Evolutionary conservation across 1,284 basidiomycete species (phyloP).

Genomic region (Leccinum fuscescens): DNA sequence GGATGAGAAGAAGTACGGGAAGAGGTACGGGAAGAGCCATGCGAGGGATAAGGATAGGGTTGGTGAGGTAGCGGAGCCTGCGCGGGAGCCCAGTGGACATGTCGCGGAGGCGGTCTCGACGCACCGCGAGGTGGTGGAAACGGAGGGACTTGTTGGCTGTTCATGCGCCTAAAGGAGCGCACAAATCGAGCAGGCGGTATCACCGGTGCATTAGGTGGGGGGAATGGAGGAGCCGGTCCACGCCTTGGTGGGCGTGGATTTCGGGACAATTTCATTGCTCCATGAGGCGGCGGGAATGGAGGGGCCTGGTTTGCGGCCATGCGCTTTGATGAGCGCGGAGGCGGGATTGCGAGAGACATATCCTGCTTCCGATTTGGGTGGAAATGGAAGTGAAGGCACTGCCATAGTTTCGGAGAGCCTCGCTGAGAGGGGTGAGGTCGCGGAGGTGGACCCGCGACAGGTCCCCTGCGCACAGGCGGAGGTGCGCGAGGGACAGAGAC

Average conservation of each 20-base stretch:
- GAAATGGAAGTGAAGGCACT: conserved; percentile 29
- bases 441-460: conserved; percentile 13
- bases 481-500: conserved; percentile 15
- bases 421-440: conserved; percentile 16
- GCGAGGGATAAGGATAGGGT: conserved; percentile 31
- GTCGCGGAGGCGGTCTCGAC: conserved; percentile 18
- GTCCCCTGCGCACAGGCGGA: conserved; percentile 16
- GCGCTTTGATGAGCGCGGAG: conserved; percentile 12
- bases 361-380: conserved; percentile 29
- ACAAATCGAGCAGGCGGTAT: conserved; percentile 16
- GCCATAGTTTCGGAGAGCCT: conserved; percentile 15
- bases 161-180: conserved; percentile 10
- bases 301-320: background rate
- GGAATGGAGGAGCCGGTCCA: conserved; percentile 18
- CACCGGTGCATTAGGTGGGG: conserved; percentile 21
- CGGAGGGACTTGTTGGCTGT: conserved; percentile 16
- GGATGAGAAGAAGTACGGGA: conserved; percentile 12
- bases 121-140: conserved; percentile 27
- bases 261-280: conserved; percentile 4
- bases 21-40: conserved; percentile 14
- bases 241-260: background rate
- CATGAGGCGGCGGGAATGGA: conserved; percentile 10
- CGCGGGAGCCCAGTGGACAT: conserved; percentile 30
- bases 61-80: conserved; percentile 27
- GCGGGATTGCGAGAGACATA: conserved; percentile 2